Evolutionary conservation across 2,329 filamentous ascomycete species (phyloP).

Genomic region (Decorospora gaudefroyi): DNA sequence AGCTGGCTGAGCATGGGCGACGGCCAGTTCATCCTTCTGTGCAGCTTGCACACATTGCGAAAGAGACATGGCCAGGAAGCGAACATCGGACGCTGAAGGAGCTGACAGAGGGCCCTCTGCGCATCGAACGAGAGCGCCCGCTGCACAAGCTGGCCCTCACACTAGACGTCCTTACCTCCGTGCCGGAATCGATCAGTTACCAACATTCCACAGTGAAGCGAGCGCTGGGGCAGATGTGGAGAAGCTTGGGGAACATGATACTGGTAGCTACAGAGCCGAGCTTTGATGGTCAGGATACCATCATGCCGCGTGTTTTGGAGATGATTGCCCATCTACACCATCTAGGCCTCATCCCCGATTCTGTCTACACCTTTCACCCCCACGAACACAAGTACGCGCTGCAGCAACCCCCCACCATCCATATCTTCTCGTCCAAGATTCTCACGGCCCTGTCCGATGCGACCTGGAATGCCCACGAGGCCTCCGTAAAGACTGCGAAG

Average conservation of each 20-base stretch:
- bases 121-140: conserved; percentile 20
- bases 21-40: conserved; percentile 12
- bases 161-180: conserved; percentile 33
- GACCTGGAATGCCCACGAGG: conserved; percentile 55
- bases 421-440: conserved; percentile 55
- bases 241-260: conserved; percentile 54
- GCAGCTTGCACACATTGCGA: conserved; percentile 23
- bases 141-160: conserved; percentile 20
- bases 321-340: conserved; percentile 56
- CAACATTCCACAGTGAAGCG: conserved; percentile 35
- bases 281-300: conserved; percentile 23
- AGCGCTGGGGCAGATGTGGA: conserved; percentile 54
- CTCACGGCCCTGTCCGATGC: conserved; percentile 57
- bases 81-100: conserved; percentile 25
- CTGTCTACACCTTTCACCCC: conserved; percentile 50
- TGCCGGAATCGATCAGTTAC: conserved; percentile 33
- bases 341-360: conserved; percentile 52
- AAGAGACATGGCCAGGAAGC: conserved; percentile 24
- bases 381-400: conserved; percentile 44
- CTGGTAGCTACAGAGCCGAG: conserved; percentile 39
- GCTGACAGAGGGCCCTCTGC: conserved; percentile 32
- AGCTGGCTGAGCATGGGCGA: conserved; percentile 45
- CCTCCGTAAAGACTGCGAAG: conserved; percentile 34
- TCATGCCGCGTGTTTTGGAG: conserved; percentile 53
- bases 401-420: conserved; percentile 55